Evolutionary conservation across 176 grass and related monocot genomes (phyloP), one percentile per base, ranked within the genome.

Genomic region (Cenchrus americanus): DNA sequence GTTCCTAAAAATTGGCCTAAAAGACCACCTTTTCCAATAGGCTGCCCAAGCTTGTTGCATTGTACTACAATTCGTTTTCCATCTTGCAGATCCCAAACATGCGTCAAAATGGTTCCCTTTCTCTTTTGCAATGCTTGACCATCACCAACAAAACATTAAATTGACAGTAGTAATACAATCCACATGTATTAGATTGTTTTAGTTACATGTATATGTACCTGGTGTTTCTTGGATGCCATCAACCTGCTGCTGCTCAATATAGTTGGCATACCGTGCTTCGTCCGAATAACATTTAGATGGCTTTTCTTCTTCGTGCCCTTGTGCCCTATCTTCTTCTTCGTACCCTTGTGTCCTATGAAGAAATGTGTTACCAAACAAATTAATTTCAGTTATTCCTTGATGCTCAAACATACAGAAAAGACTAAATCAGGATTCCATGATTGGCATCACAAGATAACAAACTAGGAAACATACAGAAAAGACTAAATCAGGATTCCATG

Each of bases 1-100:
- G 61, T 79, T 14, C 77, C 77, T 5, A 66, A 32, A 52, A 79
- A 65, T 79, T 79, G 60, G 0, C 77, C 77, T 37, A 79, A 79
- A 11, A 66, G 23, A 1, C 77, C 77, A 79, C 77, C 77, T n/a
- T 79, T 52, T 8, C 77, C 77, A 51, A 79, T 79, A 15, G 61
- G 77, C 5, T 79, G 77, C 1, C 77, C 77, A 34, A 49, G 15
- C 9, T 11, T 1, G 8, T 79, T 79, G 14, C 76, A 79, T 48
- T 19, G 47, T 13, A 78, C 76, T 27, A 78, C 14, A 18, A 78
- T 49, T 22, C 11, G 5, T 46, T 47, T 22, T 27, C 2, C 14
- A 2, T 27, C 42, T 19, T 10, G 76, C 8, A 79, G 59, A 65
- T 79, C 13, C 76, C 76, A 79, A 79, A 62, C 42, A 50, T 79